phyloP scores from a whole-genome alignment of 768 basidiomycete species.

The Termitomyces heimii region DNA sequence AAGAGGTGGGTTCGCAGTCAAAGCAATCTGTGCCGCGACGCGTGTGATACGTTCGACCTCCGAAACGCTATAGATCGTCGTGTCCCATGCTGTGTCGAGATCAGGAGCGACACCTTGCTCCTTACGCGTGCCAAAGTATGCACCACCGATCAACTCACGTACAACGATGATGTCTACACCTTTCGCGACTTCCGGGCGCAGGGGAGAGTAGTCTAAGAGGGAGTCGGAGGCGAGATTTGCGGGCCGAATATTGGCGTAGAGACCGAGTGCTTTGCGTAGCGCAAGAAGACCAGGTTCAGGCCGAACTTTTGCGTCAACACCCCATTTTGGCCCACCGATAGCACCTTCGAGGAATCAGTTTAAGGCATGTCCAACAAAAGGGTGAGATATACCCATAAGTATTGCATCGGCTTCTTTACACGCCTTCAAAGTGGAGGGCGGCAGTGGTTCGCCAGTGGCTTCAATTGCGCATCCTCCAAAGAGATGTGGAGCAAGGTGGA shows the following conservation, averaged over 20 bases:
- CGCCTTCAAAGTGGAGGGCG: slow-evolving; percentile 77
- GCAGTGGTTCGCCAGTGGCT: slow-evolving; percentile 76
- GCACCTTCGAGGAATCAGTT: slow-evolving; percentile 51
- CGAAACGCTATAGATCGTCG: slow-evolving; percentile 84
- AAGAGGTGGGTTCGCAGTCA: slow-evolving; percentile 77
- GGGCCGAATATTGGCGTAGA: slow-evolving; percentile 98
- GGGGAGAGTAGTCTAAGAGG: slow-evolving; percentile 81
- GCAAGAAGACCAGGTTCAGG: slow-evolving; percentile 88
- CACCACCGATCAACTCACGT: slow-evolving; percentile 93
- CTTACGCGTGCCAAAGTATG: slow-evolving; percentile 92
- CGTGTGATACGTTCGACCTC: slow-evolving; percentile 95
- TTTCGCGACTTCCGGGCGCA: slow-evolving; percentile 75
- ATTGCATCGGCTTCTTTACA: slow-evolving; percentile 95
- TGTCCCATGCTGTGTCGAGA: slow-evolving; percentile 79
- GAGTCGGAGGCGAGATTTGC: slow-evolving; percentile 93
- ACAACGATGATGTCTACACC: slow-evolving; percentile 92
- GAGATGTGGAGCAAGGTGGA: slow-evolving; percentile 67
- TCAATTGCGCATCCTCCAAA: slow-evolving; percentile 97
- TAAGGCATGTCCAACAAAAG: neutral
- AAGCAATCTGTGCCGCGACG: slow-evolving; percentile 90
- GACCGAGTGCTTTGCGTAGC: slow-evolving; percentile 87
- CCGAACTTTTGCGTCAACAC: slow-evolving; percentile 78
- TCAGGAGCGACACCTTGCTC: slow-evolving; percentile 71
- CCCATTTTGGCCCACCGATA: slow-evolving; percentile 99
- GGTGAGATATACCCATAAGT: slow-evolving; percentile 66